Percentiles rank a stretch among this genome's conserved stretches.
phyloP scores from a whole-genome alignment of 2,329 filamentous ascomycete species.

The Alternaria sp. region DNA sequence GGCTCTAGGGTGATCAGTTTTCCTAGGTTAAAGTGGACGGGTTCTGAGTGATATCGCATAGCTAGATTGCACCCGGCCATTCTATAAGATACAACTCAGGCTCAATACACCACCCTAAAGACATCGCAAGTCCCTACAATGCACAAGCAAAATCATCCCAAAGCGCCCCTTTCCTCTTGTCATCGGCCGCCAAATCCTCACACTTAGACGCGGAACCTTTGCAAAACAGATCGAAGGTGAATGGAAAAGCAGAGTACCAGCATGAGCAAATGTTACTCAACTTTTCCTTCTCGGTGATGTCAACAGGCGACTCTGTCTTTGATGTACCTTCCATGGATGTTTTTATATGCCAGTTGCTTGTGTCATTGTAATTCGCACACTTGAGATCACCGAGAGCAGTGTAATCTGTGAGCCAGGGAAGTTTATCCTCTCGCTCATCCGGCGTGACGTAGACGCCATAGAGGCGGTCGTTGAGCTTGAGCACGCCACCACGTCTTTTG shows the following conservation, averaged over 20 bases:
- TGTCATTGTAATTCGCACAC: neutral
- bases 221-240: neutral
- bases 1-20: neutral
- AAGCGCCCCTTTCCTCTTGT: neutral
- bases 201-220: neutral
- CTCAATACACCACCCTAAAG: neutral
- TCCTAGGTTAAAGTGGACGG: neutral
- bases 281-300: neutral
- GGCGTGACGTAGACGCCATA: neutral
- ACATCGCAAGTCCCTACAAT: neutral
- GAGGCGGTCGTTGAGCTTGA: neutral
- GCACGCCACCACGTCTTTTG: neutral
- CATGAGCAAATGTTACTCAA: neutral
- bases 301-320: neutral
- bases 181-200: neutral
- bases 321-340: neutral
- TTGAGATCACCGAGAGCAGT: neutral
- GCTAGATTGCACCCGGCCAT: neutral
- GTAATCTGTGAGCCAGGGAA: neutral
- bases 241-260: neutral
- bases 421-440: neutral
- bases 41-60: neutral
- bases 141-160: neutral
- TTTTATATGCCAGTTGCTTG: rapidly evolving
- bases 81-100: neutral